Evolutionary conservation across 345 rosid species (phyloP), one percentile per base, ranked within the genome.

Genomic region (Corchorus capsularis): DNA sequence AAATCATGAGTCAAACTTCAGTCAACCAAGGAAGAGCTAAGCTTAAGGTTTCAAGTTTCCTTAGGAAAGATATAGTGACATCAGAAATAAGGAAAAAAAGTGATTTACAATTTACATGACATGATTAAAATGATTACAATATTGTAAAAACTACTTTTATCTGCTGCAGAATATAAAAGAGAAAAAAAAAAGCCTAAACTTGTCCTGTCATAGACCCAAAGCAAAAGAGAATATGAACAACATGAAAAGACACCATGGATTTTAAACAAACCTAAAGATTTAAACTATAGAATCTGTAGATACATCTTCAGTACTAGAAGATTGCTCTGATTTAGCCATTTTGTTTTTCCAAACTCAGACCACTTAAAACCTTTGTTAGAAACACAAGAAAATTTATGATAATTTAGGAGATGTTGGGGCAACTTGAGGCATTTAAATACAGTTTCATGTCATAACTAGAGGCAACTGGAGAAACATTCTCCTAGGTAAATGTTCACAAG

Each of bases 261-360:
- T 49, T 52, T n/a, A 59, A 69, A 49, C 11, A 49, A 1, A 14
- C 45, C 52, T 20, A 65, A 17, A 22, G 27, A 20, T 43, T 8
- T 19, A 47, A 62, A 49, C 70, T 53, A 2, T 64, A 4, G 82
- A 76, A 57, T 75, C 77, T 59, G 41, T 66, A 11, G 75, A 63
- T 7, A 70, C 41, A 56, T 50, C 73, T 50, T 76, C 62, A n/a
- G n/a, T n/a, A 45, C 72, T 68, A 7, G 80, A 59, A 64, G 80
- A 81, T 35, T 71, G 70, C 32, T 75, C 76, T 17, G 71, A 56
- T 71, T 73, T 75, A 52, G 80, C 77, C 86, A 84, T 83, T 41
- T 76, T 43, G 8, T 53, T 53, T 8, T 63, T 32, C 19, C 6
- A n/a, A 35, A 39, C 17, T 14, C 27, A 0, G 27, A 7, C 2